Evolutionary conservation across 805 yeast species (phyloP), one percentile per base, ranked within the genome.

Genomic region (Candida corydali): DNA sequence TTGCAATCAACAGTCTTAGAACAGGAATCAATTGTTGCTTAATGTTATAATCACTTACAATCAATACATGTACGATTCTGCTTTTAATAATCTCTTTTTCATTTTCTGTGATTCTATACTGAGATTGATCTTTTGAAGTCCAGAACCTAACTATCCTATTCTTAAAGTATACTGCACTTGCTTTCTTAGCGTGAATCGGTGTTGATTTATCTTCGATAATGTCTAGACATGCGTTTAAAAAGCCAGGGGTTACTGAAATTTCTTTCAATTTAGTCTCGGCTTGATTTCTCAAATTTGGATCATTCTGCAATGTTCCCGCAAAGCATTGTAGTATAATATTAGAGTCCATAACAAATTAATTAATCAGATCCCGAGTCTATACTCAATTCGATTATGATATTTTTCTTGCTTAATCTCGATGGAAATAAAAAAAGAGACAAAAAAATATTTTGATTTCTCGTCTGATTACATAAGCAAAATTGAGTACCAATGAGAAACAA

Each of bases 91-190:
- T 65, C 3, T 85, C 86, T 51, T 80, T 84, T 54, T 91, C 97
- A 41, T 75, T 88, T 3, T 65, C 63, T 45, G 79, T 82, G 9
- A 86, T 77, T 19, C 26, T 35, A 43, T 34, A 18, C 35, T 37
- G 19, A 38, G 57, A 44, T 32, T 44, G 52, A 17, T 59, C 57
- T 24, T 50, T 48, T 6, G 22, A 19, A 17, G 30, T 26, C 97
- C 97, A 89, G 35, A 75, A 69, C 25, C 75, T 69, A 11, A 69
- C 63, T 16, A 87, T 70, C 39, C 79, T 70, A 57, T 91, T 89
- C 56, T 91, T 91, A 57, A 87, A 76, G 57, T 78, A 86, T 4
- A 91, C 80, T 0, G 93, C 88, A 2, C 94, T 82, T 9, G 94
- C 85, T 33, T 77, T 64, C 47, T 80, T 74, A 34, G 83, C 69